Conservation (phyloP, 2,329 filamentous ascomycete species). For the Myriosclerotinia curreyana region DNA sequence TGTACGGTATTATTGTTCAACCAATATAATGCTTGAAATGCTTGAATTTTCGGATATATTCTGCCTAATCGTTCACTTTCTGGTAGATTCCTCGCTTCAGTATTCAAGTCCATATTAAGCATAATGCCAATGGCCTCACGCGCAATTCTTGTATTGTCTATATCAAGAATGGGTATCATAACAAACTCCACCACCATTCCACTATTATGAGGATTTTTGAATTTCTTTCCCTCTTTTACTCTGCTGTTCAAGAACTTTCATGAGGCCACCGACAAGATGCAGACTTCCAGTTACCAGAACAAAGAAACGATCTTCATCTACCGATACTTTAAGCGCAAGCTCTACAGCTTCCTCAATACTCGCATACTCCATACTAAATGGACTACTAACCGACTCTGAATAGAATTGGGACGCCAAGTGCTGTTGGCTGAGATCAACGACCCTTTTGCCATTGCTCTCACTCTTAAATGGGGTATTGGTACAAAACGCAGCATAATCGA, state of each 20-base stretch:
- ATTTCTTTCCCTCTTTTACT: slow-evolving; percentile 76
- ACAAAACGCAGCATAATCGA: slow-evolving; percentile 76
- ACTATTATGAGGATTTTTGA: background rate
- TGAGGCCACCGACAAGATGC: slow-evolving; percentile 75
- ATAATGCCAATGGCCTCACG: background rate
- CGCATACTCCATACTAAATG: slow-evolving; percentile 51
- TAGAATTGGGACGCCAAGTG: slow-evolving; percentile 61
- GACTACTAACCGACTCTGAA: slow-evolving; percentile 51
- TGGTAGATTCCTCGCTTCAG: background rate
- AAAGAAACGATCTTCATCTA: slow-evolving; percentile 47
- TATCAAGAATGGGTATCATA: slow-evolving; percentile 1
- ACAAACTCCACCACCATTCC: slow-evolving; percentile 3
- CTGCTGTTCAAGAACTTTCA: slow-evolving; percentile 58
- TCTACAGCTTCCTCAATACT: slow-evolving; percentile 70
- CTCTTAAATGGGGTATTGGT: slow-evolving; percentile 65
- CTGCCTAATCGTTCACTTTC: background rate
- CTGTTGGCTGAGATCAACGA: slow-evolving; percentile 63
- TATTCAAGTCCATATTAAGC: background rate
- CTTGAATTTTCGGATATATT: background rate
- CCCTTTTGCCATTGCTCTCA: slow-evolving; percentile 2
- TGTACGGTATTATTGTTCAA: slow-evolving; percentile 1
- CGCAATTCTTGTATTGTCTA: background rate
- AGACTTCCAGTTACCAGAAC: slow-evolving; percentile 79
- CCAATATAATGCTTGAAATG: background rate
- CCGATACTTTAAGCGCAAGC: slow-evolving; percentile 42